phyloP scores from a whole-genome alignment of 345 rosid species.

The Eucalyptus globulus region DNA sequence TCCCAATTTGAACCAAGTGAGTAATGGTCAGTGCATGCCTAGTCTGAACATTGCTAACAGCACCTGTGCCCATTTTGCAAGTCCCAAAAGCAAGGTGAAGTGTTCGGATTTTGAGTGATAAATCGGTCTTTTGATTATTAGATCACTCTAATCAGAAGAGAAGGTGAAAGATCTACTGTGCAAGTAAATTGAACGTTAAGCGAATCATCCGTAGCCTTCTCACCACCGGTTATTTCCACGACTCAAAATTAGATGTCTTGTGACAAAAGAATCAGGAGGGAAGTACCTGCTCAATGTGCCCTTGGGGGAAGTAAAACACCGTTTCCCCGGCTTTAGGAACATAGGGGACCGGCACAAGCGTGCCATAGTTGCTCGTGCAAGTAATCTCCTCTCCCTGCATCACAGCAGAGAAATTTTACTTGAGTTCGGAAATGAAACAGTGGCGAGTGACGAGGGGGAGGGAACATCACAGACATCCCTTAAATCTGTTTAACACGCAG shows the following conservation, averaged over 20 bases:
- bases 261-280: neutral
- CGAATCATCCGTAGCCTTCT: neutral
- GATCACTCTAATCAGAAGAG: neutral
- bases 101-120: neutral
- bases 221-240: neutral
- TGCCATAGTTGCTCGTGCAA: conserved; percentile 28
- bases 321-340: conserved; percentile 30
- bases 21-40: neutral
- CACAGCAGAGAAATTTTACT: neutral
- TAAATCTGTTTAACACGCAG: neutral
- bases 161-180: neutral
- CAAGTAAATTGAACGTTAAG: neutral
- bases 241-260: neutral
- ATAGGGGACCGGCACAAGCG: conserved; percentile 37
- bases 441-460: neutral
- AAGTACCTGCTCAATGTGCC: conserved; percentile 43
- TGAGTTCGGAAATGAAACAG: neutral
- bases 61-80: neutral
- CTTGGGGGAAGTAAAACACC: conserved; percentile 53
- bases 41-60: neutral
- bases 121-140: neutral
- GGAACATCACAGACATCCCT: neutral
- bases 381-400: neutral
- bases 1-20: neutral
- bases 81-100: neutral